Percentiles rank a stretch among this genome's conserved stretches.
Evolutionary conservation across 2,329 filamentous ascomycete species (phyloP).

Genomic region (Westerdykella ornata): DNA sequence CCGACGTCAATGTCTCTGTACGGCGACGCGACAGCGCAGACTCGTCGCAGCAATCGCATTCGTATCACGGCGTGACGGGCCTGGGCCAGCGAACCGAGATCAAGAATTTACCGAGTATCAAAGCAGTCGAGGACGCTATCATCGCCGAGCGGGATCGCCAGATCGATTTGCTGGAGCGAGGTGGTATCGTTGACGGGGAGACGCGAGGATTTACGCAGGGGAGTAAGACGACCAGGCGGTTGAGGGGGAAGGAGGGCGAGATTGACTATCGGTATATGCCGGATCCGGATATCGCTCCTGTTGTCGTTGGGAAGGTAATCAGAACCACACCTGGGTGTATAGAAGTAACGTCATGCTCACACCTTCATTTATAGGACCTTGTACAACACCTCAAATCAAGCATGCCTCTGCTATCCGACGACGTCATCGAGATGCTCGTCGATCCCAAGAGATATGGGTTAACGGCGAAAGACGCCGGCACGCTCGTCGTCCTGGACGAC

Average conservation of each 20-base stretch:
- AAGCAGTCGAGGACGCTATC: slow-evolving; percentile 90
- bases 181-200: slow-evolving; percentile 71
- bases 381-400: slow-evolving; percentile 56
- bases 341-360: slow-evolving; percentile 6
- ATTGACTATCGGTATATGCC: slow-evolving; percentile 99
- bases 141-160: slow-evolving; percentile 85
- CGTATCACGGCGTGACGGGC: slow-evolving; percentile 53
- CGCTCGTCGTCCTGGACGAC: slow-evolving; percentile 68
- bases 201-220: slow-evolving; percentile 90
- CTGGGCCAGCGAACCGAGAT: slow-evolving; percentile 91
- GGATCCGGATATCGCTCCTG: slow-evolving; percentile 78
- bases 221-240: slow-evolving; percentile 67
- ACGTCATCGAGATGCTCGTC: slow-evolving; percentile 57
- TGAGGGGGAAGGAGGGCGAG: slow-evolving; percentile 91
- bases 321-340: background rate
- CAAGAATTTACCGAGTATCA: slow-evolving; percentile 93
- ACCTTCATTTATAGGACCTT: slow-evolving; percentile 46
- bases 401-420: slow-evolving; percentile 67
- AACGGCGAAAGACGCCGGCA: slow-evolving; percentile 73
- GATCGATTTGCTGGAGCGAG: slow-evolving; percentile 69
- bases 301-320: slow-evolving; percentile 58
- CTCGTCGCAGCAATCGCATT: slow-evolving; percentile 29
- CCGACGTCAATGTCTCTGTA: slow-evolving; percentile 93
- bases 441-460: slow-evolving; percentile 55
- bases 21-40: slow-evolving; percentile 43